A percentile compares a stretch with the other conserved stretches of the same genome.
Evolutionary conservation across 2,329 filamentous ascomycete genomes (phyloP).

Genomic region (Fusarium neocosmosporiellum): DNA sequence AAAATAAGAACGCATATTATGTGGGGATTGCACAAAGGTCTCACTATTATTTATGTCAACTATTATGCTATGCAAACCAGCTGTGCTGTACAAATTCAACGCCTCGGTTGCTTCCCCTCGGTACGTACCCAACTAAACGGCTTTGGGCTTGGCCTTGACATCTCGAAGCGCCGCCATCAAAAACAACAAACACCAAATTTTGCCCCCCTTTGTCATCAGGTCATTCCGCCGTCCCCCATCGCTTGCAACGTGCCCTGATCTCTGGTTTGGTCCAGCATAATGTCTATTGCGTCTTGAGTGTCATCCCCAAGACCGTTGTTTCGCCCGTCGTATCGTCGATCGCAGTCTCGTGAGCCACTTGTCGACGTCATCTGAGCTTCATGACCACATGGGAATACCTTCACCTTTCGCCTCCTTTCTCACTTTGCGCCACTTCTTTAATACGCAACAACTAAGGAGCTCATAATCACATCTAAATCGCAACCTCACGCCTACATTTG

Average conservation of each 20-base stretch:
- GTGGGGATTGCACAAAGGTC: not conserved
- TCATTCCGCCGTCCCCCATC: not conserved
- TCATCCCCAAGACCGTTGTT: not conserved
- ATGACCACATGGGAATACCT: conserved; percentile 15
- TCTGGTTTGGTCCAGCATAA: not conserved
- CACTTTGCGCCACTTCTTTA: not conserved
- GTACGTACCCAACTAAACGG: conserved; percentile 2
- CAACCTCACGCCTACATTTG: not conserved
- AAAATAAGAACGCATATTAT: not conserved
- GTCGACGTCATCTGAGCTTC: conserved; percentile 29
- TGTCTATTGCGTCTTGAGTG: not conserved
- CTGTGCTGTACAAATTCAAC: not conserved
- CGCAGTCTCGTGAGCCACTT: not conserved
- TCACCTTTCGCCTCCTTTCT: conserved; percentile 26
- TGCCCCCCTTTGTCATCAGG: not conserved
- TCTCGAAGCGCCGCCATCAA: not conserved
- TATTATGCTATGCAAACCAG: not conserved
- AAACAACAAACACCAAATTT: conserved; percentile 3
- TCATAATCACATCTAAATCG: not conserved
- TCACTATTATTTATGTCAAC: not conserved
- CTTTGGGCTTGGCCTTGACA: not conserved
- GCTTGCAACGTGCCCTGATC: not conserved
- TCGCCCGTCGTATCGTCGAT: not conserved
- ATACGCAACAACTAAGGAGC: not conserved
- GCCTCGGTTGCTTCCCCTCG: not conserved